Evolutionary conservation across 1,284 basidiomycete species (phyloP).

Genomic region (Sparassis latifolia): DNA sequence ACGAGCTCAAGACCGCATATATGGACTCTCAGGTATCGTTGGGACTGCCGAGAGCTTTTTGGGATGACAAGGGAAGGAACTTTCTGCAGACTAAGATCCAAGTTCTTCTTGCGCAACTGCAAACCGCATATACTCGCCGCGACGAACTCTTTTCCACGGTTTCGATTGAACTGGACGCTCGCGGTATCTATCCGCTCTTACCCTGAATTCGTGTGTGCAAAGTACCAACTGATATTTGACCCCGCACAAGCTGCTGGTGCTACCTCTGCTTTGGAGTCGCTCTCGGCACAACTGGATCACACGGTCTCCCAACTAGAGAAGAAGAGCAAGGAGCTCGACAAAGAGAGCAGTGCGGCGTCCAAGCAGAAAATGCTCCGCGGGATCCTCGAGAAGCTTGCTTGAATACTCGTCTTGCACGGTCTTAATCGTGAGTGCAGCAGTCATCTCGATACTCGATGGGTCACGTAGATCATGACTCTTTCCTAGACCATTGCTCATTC

Average conservation of each 20-base stretch:
- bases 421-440: no score
- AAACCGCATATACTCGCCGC: slow-evolving; percentile 37
- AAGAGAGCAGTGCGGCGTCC: slow-evolving; percentile 27
- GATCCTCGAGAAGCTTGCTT: slow-evolving; percentile 22
- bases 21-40: slow-evolving; percentile 30
- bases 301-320: slow-evolving; percentile 38
- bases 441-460: no score
- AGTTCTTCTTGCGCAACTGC: slow-evolving; percentile 34
- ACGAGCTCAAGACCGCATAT: slow-evolving; percentile 35
- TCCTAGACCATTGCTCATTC: no score
- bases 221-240: no score
- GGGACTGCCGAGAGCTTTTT: not conserved
- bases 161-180: slow-evolving; percentile 33
- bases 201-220: no score
- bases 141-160: slow-evolving; percentile 41
- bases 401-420: not conserved
- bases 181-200: slow-evolving; percentile 30
- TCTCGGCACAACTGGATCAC: slow-evolving; percentile 38
- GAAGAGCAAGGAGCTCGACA: slow-evolving; percentile 37
- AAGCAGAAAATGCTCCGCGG: slow-evolving; percentile 31
- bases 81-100: slow-evolving; percentile 22
- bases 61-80: slow-evolving; percentile 15
- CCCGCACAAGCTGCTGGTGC: no score
- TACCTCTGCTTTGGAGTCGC: slow-evolving; percentile 16
- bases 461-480: no score